Base-by-base conservation (phyloP, 2,329 filamentous ascomycete genomes). In the Hypoxylon sp. region DNA sequence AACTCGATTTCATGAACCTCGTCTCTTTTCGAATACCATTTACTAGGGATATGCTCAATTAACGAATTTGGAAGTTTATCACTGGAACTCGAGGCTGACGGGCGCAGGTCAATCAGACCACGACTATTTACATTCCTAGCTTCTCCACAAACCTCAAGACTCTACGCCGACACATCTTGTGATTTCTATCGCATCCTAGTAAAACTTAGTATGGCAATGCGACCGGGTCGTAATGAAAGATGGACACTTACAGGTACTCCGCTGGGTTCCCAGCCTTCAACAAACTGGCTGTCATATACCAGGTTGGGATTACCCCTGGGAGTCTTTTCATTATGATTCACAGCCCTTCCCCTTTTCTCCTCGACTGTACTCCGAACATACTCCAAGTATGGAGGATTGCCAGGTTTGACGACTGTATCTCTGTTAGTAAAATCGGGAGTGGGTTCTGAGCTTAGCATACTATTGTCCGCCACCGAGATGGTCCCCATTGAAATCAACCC, bases 361-460 rank as follows among this genome's bases (percentile, higher is more conserved):
- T 84, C 81, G 1, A 90, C 86, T 29, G 81, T 87, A 68, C 85
- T 88, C 59, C 90, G 81, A 47, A 94, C 90, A 70, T 93, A 94
- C 70, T 89, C 85, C 48, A 91, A 78, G 72, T 92, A 92, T 1
- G 85, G 86, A 3, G 90, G 90, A 70, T 91, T 92, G 0, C 90
- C 90, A 1, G 90, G 90, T 73, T 87, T 87, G 73, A 92, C 87
- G 55, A 92, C 85, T 78, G 23, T 12, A 16, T 30, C 25, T 7
- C 14, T 6, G 37, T 21, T 8, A 62, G 43, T 29, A 9, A 21
- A 32, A 25, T 48, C n/a, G 29, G 3, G 9, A n/a, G 3, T 14
- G 9, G 23, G 21, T 34, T 12, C 14, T 9, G 6, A 25, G 16
- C 8, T 9, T 32, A 30, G 11, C 73, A 66, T 59, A 75, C 76